Percentiles rank a stretch among this genome's conserved stretches.
These are phyloP conservation scores for Nicotiana noctiflora DNA, from an alignment of 257 asterid genomes.

Conservation along the genomic window DNA sequence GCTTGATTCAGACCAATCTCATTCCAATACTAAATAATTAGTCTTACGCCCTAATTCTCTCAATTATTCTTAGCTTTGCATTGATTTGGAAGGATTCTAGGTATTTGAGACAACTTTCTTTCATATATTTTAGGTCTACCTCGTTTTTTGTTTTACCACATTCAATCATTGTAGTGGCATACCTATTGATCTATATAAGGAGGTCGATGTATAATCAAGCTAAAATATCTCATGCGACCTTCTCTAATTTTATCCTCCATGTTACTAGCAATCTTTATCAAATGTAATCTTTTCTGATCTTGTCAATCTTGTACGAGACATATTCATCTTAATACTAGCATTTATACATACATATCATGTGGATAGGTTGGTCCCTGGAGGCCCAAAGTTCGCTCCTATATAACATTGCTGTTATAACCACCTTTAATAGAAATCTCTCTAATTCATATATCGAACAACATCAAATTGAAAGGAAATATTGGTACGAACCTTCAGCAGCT, in stretches of 20 bases:
- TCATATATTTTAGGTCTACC: neutral
- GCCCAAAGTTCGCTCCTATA: neutral
- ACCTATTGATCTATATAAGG: neutral
- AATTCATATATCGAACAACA: neutral
- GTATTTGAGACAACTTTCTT: neutral
- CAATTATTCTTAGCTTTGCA: neutral
- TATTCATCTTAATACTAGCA: neutral
- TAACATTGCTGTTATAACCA: neutral
- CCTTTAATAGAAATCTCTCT: neutral
- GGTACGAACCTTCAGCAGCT: conserved; percentile 64
- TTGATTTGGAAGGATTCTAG: neutral
- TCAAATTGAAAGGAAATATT: neutral
- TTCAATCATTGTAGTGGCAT: neutral
- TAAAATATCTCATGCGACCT: neutral
- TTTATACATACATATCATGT: neutral
- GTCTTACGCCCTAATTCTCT: neutral
- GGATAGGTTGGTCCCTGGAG: neutral
- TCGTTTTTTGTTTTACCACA: neutral
- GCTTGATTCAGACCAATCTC: neutral
- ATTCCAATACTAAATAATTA: neutral
- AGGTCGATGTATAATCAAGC: neutral
- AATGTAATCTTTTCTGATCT: neutral
- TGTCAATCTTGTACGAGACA: neutral
- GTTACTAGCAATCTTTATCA: neutral
- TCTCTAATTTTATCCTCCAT: neutral